Conservation (phyloP, 1,139 yeast genomes). For the Hyphopichia wangnamkhiaoensis region DNA sequence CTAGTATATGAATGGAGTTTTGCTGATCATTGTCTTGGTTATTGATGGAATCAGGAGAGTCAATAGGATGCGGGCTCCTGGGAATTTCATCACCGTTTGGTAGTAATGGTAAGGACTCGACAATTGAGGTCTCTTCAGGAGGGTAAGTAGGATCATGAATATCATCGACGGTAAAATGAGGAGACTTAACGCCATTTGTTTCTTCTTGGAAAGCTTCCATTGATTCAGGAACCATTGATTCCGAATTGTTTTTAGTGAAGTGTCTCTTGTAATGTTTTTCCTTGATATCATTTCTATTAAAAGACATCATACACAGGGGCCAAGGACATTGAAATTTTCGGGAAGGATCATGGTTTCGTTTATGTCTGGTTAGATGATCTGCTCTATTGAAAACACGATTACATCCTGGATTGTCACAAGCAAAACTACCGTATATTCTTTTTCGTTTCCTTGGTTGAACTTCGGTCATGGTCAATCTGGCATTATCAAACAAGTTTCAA, state of each 20-base stretch:
- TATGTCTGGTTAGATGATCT: constrained; percentile 45
- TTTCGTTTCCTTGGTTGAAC: neutral
- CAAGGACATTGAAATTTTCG: constrained; percentile 30
- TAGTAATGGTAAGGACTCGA: too few relatives aligned
- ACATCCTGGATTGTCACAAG: constrained; percentile 21
- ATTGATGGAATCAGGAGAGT: neutral
- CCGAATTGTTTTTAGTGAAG: constrained; percentile 5
- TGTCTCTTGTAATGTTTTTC: constrained; percentile 43
- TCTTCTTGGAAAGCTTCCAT: neutral
- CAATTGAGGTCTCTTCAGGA: too few relatives aligned
- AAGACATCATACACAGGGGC: constrained; percentile 39
- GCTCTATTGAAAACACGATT: constrained; percentile 42
- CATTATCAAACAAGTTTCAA: too few relatives aligned
- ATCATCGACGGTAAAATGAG: neutral
- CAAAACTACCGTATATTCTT: neutral
- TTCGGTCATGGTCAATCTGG: neutral
- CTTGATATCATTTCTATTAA: constrained; percentile 40
- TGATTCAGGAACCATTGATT: neutral
- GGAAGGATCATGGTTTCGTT: constrained; percentile 42
- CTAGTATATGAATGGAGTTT: neutral
- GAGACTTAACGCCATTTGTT: neutral
- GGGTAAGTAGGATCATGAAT: neutral
- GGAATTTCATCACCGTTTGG: neutral
- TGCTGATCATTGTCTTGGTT: neutral
- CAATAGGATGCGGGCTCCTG: neutral